Evolutionary conservation across 306 rosid species (phyloP).

Genomic region (Calophaca sinica): DNA sequence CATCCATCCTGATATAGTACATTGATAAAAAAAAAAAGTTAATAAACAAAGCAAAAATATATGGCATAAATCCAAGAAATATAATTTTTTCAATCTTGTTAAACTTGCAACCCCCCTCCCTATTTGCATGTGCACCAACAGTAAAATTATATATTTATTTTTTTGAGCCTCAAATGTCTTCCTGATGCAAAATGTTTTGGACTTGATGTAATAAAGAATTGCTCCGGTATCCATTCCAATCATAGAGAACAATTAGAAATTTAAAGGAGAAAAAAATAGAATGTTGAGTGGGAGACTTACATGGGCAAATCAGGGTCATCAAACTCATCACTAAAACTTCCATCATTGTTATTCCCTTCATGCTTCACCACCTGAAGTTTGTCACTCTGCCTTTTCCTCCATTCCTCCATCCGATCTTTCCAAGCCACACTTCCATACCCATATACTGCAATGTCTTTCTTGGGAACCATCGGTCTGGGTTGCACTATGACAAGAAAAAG

Average conservation of each 20-base stretch:
- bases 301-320: constrained; percentile 89
- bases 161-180: neutral
- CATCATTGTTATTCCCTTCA: constrained; percentile 64
- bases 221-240: constrained; percentile 13
- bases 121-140: neutral
- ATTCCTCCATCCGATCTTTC: constrained; percentile 97
- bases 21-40: constrained; percentile 33
- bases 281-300: constrained; percentile 53
- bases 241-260: constrained; percentile 19
- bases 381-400: constrained; percentile 91
- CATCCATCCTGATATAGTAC: constrained; percentile 85
- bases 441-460: constrained; percentile 92
- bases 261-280: neutral
- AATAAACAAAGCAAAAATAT: constrained; percentile 5
- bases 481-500: constrained; percentile 62
- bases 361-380: constrained; percentile 95
- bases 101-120: constrained; percentile 7
- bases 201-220: neutral
- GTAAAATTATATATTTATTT: neutral
- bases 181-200: constrained; percentile 1
- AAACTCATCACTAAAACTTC: constrained; percentile 62
- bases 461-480: constrained; percentile 95
- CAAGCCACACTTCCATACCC: constrained; percentile 98
- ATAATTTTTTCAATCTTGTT: neutral
- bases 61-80: constrained; percentile 22